Percentiles rank a stretch among this genome's conserved stretches.
Evolutionary conservation across 768 basidiomycete genomes (phyloP).

Genomic region (Lactifluus hygrophoroides): DNA sequence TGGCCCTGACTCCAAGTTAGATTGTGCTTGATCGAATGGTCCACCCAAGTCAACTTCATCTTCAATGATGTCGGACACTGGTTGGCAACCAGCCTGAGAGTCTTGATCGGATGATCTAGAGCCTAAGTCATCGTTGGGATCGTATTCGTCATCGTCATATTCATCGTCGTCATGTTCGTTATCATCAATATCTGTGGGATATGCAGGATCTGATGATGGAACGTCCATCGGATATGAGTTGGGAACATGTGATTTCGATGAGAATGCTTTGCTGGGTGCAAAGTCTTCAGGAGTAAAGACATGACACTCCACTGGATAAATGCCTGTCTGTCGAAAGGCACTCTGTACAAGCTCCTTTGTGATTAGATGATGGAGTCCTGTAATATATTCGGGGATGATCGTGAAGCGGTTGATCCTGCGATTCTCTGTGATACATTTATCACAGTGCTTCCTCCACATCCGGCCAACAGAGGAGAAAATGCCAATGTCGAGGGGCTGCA

Average conservation of each 20-base stretch:
- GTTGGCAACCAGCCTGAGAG: no score
- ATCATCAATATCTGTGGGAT: no score
- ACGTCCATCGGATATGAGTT: background rate
- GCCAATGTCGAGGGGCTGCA: background rate
- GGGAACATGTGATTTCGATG: background rate
- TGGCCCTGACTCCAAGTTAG: no score
- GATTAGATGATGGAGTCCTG: fast-evolving
- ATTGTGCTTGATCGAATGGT: no score
- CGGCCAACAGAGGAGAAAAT: background rate
- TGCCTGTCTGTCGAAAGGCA: background rate
- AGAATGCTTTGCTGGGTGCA: background rate
- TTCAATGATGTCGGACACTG: no score
- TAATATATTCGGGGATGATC: background rate
- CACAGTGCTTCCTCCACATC: background rate
- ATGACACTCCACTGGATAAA: background rate
- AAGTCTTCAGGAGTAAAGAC: background rate
- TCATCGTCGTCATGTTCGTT: no score
- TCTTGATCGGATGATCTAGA: background rate
- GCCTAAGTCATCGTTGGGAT: no score
- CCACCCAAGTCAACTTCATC: no score
- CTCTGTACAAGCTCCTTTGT: background rate
- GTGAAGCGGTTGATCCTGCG: background rate
- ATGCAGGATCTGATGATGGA: background rate
- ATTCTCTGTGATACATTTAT: background rate
- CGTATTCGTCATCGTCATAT: no score